These are phyloP conservation scores for Trichomonas tenax DNA, from an alignment of 208 protist species.

Conservation along the genomic window DNA sequence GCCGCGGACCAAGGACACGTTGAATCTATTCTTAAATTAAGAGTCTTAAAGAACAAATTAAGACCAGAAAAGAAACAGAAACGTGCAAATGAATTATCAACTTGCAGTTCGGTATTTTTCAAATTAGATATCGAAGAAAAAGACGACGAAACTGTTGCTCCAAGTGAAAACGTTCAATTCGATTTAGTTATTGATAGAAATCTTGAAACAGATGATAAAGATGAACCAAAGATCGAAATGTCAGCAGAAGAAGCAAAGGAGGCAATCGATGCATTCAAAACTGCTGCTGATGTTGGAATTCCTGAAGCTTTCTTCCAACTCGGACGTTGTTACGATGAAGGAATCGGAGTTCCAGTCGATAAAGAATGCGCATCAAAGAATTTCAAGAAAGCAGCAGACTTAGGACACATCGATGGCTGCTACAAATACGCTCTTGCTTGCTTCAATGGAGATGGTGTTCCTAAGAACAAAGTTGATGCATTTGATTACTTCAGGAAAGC, in stretches of 20 bases:
- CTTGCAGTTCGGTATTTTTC: not conserved
- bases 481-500: not conserved
- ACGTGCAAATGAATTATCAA: not conserved
- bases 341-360: not conserved
- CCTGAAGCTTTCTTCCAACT: not conserved
- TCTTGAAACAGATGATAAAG: not conserved
- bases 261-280: not conserved
- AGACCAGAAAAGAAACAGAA: not conserved
- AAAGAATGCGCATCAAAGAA: not conserved
- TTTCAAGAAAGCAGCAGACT: slow-evolving; percentile 8
- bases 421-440: not conserved
- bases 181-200: not conserved
- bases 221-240: not conserved
- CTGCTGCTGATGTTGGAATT: not conserved
- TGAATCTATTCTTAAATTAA: not conserved
- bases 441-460: not conserved
- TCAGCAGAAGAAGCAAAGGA: not conserved
- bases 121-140: not conserved
- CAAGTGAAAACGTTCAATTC: not conserved
- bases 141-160: not conserved
- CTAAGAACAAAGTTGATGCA: not conserved
- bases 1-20: not conserved
- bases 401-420: not conserved
- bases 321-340: not conserved
- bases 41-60: not conserved